Evolutionary conservation across 371 early-diverging fungal species (phyloP), one percentile per base, ranked within the genome.

Genomic region (Saksenaea oblongispora): DNA sequence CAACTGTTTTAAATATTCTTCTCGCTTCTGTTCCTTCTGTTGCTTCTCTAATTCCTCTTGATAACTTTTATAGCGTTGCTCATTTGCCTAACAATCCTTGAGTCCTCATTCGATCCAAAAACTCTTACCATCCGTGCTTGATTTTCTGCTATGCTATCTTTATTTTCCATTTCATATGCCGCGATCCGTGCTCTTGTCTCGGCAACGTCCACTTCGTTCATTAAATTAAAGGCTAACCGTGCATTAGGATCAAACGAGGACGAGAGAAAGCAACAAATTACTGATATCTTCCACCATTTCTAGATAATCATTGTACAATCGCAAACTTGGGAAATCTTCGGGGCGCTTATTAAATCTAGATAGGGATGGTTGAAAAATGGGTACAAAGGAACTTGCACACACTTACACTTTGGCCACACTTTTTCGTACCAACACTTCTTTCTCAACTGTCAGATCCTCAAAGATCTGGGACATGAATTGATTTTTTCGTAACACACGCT

Each of bases 401-500:
- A 69, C 84, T 71, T 87, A 93, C 92, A 86, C 88, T 76, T 87
- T 83, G 10, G 90, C 87, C 54, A 94, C 81, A 54, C 88, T 87
- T 71, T 89, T 91, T 60, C 98, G 83, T 58, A 94, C 88, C 41
- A 91, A 87, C n/a, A 96, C 91, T 76, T 98, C 98, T 78, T 94
- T 96, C 69, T 98, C 98, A 5, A 97, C 97, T 2, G 83, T 80
- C 22, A 97, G 82, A 73, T 98, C 96, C 70, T 96, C 97, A 75
- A 98, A 98, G 13, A 92, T 93, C 59, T 92, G 96, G 34, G 84
- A 86, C 61, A 90, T 89, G 76, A 96, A 97, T 56, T 93, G 87
- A 62, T 87, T 87, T 67, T 93, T 94, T 59, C 93, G 77, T 56
- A 98, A 78, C 2, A 90, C 89, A 58, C 83, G 85, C 22, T 85